A percentile compares a stretch with the other conserved stretches of the same genome.
These are phyloP conservation scores for Sporothrix euskadiensis DNA, from an alignment of 2,329 filamentous ascomycete genomes.

Conservation along the genomic window DNA sequence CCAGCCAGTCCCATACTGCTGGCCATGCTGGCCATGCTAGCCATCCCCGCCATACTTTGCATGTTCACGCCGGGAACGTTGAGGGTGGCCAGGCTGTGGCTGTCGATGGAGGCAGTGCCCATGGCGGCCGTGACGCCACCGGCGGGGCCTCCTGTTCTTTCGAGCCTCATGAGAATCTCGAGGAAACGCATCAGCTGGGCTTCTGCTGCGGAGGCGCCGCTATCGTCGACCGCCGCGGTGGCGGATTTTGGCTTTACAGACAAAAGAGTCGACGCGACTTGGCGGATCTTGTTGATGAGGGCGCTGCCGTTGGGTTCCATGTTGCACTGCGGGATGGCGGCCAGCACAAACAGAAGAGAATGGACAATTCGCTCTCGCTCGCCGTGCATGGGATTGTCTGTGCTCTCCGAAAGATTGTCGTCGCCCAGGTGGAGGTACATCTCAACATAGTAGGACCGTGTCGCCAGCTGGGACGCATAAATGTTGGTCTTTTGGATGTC, in stretches of 20 bases:
- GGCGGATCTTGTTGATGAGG: conserved; percentile 79
- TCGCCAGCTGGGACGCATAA: conserved; percentile 77
- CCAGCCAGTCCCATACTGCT: neutral
- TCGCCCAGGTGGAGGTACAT: conserved; percentile 79
- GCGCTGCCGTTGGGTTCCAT: conserved; percentile 72
- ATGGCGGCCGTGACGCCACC: conserved; percentile 36
- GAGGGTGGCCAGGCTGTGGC: neutral
- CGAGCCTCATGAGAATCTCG: conserved; percentile 71
- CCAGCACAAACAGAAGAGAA: conserved; percentile 72
- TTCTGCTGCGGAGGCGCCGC: conserved; percentile 49
- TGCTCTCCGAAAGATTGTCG: conserved; percentile 47
- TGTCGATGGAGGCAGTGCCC: neutral
- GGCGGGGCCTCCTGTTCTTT: conserved; percentile 54
- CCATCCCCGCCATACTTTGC: neutral
- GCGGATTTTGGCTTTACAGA: neutral
- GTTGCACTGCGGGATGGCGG: conserved; percentile 78
- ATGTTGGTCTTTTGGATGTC: conserved; percentile 94
- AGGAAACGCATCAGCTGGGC: conserved; percentile 72
- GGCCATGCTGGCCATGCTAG: neutral
- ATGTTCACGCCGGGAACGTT: conserved; percentile 36
- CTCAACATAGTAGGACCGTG: conserved; percentile 81
- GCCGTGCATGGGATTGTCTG: conserved; percentile 62
- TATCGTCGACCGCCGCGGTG: neutral
- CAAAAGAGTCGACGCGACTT: conserved; percentile 78
- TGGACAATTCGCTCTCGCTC: conserved; percentile 82